A percentile compares a stretch with the other conserved stretches of the same genome.
Evolutionary conservation across 352 stramenopile species (phyloP).

Genomic region (Pythium dissotocum): DNA sequence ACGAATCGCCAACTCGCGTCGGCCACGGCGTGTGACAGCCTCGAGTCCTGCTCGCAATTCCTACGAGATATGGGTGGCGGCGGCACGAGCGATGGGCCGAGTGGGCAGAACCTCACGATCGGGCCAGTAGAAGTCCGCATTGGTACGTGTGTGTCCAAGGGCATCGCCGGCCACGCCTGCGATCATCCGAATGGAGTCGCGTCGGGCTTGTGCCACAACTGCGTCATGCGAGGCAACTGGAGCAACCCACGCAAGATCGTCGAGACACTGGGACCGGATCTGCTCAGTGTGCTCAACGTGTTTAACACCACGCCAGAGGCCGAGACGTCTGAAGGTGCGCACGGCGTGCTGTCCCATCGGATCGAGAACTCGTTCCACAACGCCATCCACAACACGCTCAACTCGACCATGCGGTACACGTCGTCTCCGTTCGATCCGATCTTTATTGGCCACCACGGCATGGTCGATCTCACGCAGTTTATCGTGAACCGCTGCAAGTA

Average conservation of each 20-base stretch:
- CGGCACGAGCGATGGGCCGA: slow-evolving; percentile 2
- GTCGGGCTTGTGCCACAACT: slow-evolving; percentile 19
- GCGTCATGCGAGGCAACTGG: slow-evolving; percentile 28
- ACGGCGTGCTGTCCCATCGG: slow-evolving; percentile 13
- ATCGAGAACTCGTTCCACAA: slow-evolving; percentile 30
- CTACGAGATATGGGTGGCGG: slow-evolving; percentile 27
- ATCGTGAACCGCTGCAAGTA: slow-evolving; percentile 31
- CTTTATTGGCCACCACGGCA: slow-evolving; percentile 29
- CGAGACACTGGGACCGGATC: slow-evolving; percentile 11
- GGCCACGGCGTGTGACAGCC: slow-evolving; percentile 19
- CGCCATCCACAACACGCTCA: slow-evolving; percentile 29
- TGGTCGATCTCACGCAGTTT: slow-evolving; percentile 26
- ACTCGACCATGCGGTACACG: slow-evolving; percentile 25
- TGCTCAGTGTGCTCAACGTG: slow-evolving; percentile 19
- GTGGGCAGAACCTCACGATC: slow-evolving; percentile 16
- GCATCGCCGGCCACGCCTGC: slow-evolving; percentile 25
- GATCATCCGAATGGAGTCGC: slow-evolving; percentile 20
- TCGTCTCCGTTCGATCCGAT: slow-evolving; percentile 28
- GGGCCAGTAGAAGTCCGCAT: slow-evolving; percentile 14
- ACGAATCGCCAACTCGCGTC: slow-evolving; percentile 22
- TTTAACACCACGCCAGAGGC: slow-evolving; percentile 17
- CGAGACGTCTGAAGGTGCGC: neutral
- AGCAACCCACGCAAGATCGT: slow-evolving; percentile 19
- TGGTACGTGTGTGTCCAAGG: slow-evolving; percentile 22
- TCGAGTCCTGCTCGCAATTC: slow-evolving; percentile 25